Evolutionary conservation across 345 rosid species (phyloP), one percentile per base, ranked within the genome.

Genomic region (Clarkia xantiana): DNA sequence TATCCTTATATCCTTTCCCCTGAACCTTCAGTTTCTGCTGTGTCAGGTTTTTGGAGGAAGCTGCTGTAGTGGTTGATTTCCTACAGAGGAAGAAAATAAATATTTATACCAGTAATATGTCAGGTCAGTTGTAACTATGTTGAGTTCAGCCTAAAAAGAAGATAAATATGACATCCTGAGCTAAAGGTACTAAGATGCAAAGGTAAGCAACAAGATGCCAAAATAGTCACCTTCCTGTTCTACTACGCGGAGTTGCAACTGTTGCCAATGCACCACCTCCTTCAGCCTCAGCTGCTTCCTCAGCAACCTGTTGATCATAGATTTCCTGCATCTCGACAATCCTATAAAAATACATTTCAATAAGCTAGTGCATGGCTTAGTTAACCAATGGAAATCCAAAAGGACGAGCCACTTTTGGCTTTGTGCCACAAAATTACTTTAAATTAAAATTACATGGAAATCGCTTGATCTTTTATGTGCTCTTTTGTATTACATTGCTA

Each of bases 251-350:
- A 70, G 84, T 93, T 62, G 94, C 84, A 61, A 87, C 62, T 63
- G 87, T 52, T 65, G 94, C 85, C 90, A 93, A 80, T 42, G 80
- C 95, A 59, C 83, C 95, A 25, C 70, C 95, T 51, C 96, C 99
- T 71, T 87, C 99, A 65, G 95, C 99, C 73, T 93, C 99, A 49
- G 99, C 99, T 52, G 94, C 99, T 67, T 93, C 99, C 70, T 93
- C 99, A 57, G 96, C 95, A 60, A 93, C 71, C 69, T 93, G 94
- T 61, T 87, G 81, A 66, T 93, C 99, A 66, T 84, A 82, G 61
- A 93, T 93, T 78, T 93, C 99, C 82, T 93, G 99, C 96, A 82
- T 93, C 68, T 93, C 99, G 61, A 93, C 96, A 58, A 93, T 96
- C 80, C 99, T 93, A 53, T 19, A 40, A 23, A 45, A 50, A 29